Conservation (phyloP, 345 rosid genomes). For the Arabidopsis arenosa region DNA sequence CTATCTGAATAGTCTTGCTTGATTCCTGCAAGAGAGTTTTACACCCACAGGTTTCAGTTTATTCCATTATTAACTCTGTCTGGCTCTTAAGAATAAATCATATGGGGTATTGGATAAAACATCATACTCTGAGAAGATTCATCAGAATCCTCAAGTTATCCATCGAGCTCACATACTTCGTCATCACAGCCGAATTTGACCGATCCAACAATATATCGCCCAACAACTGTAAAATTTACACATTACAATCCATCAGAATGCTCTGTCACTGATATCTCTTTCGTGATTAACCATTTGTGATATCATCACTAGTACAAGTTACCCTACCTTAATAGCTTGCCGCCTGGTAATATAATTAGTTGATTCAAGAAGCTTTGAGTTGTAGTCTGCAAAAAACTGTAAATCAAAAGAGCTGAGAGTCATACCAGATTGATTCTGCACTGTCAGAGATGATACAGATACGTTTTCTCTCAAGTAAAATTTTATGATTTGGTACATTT, state of each 20-base stretch:
- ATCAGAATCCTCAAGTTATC: constrained; percentile 88
- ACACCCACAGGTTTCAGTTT: not conserved
- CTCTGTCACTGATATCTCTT: not conserved
- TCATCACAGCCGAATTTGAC: constrained; percentile 81
- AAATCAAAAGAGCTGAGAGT: constrained; percentile 38
- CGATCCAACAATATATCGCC: constrained; percentile 87
- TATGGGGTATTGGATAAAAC: not conserved
- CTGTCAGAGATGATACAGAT: not conserved
- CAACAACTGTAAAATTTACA: constrained; percentile 57
- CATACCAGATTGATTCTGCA: not conserved
- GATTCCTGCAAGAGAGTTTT: constrained; percentile 63
- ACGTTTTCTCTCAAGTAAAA: constrained; percentile 4
- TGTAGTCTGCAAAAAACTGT: constrained; percentile 88
- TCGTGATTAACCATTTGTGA: constrained; percentile 6
- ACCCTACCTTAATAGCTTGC: constrained; percentile 84
- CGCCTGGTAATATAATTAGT: constrained; percentile 87
- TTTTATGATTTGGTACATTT: not conserved
- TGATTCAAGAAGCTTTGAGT: constrained; percentile 89
- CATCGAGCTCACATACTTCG: constrained; percentile 82
- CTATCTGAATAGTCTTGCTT: constrained; percentile 91
- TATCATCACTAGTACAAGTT: constrained; percentile 1
- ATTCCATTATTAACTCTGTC: not conserved
- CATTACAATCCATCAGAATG: constrained; percentile 23
- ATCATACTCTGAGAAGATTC: constrained; percentile 88
- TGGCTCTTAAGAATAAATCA: constrained; percentile 18